Base-by-base conservation (phyloP, 148 eudicot genomes). In the Agrostemma githago region DNA sequence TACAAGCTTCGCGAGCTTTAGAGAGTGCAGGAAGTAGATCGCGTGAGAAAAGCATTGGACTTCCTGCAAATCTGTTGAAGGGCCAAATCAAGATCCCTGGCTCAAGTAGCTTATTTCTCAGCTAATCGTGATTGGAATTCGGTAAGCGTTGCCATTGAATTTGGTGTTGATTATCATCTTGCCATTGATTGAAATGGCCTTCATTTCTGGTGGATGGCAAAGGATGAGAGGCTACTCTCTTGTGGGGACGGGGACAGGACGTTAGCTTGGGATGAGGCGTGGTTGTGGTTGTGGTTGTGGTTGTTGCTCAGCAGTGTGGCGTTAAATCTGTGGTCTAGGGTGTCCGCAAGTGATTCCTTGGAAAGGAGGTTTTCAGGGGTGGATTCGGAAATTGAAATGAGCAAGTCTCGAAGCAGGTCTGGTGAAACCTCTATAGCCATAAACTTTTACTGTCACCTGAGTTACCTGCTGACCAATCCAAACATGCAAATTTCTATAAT, bases 1-100 rank as follows among this genome's bases (percentile, higher is more conserved):
- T 94, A 65, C 91, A 87, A 82, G 90, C 97, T 71, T 88, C 98
- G 21, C 90, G 96, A 58, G 93, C 90, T 37, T 66, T 94, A 6
- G 87, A 88, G 73, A 85, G 91, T 4, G 43, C 81, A 14, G 87
- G 78, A 73, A 82, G 69, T 71, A 59, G 78, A 62, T 60, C 61
- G 72, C 79, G 74, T 21, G 74, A 79, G 56, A 85, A 80, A 70
- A 79, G 79, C 82, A 81, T 87, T 66, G 86, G 78, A 51, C 84
- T 89, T 77, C 85, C 86, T 20, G 78, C 88, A 20, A 74, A 76
- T 83, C 80, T 85, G 61, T 75, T 83, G 59, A 86, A 87, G 37
- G 90, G 87, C 62, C 70, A 77, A 56, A 88, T 90, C 60, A 89
- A 74, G 75, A 86, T 92, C 72, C 90, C 96, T 62, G 84, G 67